These are phyloP conservation scores for Mortierella hygrophila DNA, from an alignment of 192 early-diverging fungal species.

Conservation along the genomic window DNA sequence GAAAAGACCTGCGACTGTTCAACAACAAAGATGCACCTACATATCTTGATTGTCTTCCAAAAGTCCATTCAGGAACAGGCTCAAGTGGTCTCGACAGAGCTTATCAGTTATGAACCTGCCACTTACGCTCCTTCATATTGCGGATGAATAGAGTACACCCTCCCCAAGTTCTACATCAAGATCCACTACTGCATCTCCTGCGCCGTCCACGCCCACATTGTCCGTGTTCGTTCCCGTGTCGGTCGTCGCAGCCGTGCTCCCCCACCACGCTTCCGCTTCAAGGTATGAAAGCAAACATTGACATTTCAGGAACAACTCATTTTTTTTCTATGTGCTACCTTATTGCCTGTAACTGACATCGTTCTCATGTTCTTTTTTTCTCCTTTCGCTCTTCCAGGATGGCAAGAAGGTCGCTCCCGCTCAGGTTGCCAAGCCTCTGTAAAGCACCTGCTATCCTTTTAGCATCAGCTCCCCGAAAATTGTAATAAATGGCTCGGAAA, in stretches of 20 bases:
- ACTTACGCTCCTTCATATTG: slow-evolving; percentile 60
- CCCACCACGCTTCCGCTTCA: slow-evolving; percentile 93
- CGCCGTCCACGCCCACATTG: slow-evolving; percentile 94
- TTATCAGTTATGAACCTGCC: neutral
- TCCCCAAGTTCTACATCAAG: slow-evolving; percentile 99
- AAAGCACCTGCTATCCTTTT: slow-evolving; percentile 33
- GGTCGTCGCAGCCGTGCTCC: slow-evolving; percentile 93
- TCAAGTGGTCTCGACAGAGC: neutral
- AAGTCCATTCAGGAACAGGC: neutral
- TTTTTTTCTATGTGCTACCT: neutral
- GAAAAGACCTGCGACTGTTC: too few species aligned
- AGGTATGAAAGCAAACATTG: slow-evolving; percentile 56
- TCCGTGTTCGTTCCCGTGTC: slow-evolving; percentile 92
- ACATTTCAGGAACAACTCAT: neutral
- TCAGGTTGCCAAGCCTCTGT: slow-evolving; percentile 58
- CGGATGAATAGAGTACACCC: slow-evolving; percentile 91
- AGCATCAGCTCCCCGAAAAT: slow-evolving; percentile 22
- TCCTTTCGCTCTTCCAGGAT: slow-evolving; percentile 55
- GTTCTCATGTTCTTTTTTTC: neutral
- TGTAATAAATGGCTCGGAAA: slow-evolving; percentile 41
- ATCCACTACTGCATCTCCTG: slow-evolving; percentile 98
- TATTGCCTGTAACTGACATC: neutral
- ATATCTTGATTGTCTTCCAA: neutral
- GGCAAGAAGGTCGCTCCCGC: slow-evolving; percentile 70
- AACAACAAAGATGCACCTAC: neutral